Evolutionary conservation across 805 yeast species (phyloP).

Genomic region (Pichia nakasei): DNA sequence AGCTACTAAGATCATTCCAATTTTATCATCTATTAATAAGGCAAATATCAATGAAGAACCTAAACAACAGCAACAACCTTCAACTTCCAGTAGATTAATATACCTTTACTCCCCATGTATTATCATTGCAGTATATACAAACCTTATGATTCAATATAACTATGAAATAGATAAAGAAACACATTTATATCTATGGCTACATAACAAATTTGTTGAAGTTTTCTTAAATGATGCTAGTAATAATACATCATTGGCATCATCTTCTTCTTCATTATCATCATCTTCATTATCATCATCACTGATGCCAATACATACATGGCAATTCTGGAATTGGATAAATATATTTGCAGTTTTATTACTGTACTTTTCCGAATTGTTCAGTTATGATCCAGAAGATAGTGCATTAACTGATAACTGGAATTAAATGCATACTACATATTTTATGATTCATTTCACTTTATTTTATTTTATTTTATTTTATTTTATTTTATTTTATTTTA

Average conservation of each 20-base stretch:
- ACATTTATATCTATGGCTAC: slow-evolving; percentile 27
- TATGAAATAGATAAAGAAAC: slow-evolving; percentile 59
- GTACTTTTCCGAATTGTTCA: slow-evolving; percentile 67
- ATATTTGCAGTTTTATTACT: slow-evolving; percentile 72
- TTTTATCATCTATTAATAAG: slow-evolving; percentile 21
- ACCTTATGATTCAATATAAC: slow-evolving; percentile 81
- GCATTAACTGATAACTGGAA: slow-evolving; percentile 28
- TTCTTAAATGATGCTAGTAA: slow-evolving; percentile 5
- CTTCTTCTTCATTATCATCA: too few species aligned
- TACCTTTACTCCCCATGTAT: slow-evolving; percentile 92
- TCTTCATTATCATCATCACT: background rate
- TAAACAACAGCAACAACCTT: slow-evolving; percentile 7
- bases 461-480: background rate
- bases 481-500: background rate
- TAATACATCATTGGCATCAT: too few species aligned
- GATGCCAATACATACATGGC: slow-evolving; percentile 58
- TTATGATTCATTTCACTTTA: background rate
- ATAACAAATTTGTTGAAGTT: slow-evolving; percentile 13
- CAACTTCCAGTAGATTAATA: slow-evolving; percentile 42
- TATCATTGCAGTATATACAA: slow-evolving; percentile 91
- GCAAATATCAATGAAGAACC: background rate
- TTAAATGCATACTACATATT: background rate
- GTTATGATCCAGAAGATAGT: slow-evolving; percentile 28
- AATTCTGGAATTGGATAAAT: slow-evolving; percentile 96
- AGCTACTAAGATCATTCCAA: slow-evolving; percentile 89